Base-by-base conservation (phyloP, 2,329 filamentous ascomycete species). In the Aspergillus arachidicola region DNA sequence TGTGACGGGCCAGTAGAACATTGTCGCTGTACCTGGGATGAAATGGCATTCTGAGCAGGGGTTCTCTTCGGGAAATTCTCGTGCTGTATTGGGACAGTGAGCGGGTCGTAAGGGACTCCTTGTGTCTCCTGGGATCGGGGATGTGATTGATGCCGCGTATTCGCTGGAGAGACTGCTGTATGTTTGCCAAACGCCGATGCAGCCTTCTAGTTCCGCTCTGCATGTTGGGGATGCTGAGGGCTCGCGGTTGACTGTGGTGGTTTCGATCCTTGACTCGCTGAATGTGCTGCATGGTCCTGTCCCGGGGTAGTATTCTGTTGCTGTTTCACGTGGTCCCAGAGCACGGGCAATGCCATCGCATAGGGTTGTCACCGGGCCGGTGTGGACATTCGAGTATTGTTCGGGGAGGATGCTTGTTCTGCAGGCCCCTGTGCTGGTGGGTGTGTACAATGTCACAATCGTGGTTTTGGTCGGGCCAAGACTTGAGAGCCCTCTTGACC, bases 1-100 rank as follows among this genome's bases (percentile, higher is more conserved):
- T 12, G 59, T 61, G n/a, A 66, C 66, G 3, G 69, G 69, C 69
- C 69, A 71, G 65, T 70, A 71, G 58, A 69, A 71, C 45, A 71
- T 58, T 6, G 69, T 71, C 1, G 69, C 69, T 1, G 64, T 67
- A 4, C 46, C 68, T 1, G 69, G 69, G 43, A 69, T 62, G 46
- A 68, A 69, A 53, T 70, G 69, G 41, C 68, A 71, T n/a, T 53
- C 51, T 10, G 66, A 61, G 57, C 69, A 71, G 6, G 67, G 67
- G 14, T 71, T 58, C n/a, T 55, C 57, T 16, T 67, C 68, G 19
- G 67, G 63, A 46, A 68, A 67, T 19, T 62, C 46, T 9, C 62
- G 57, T 1, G 38, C n/a, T 1, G 67, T 64, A 3, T 58, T 53
- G 1, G 68, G 67, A 23, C 69, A 71, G 30, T 61, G 30, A 1